Evolutionary conservation across 495 filamentous ascomycete species (phyloP), one percentile per base, ranked within the genome.

Genomic region (Penicillium samsonianum): DNA sequence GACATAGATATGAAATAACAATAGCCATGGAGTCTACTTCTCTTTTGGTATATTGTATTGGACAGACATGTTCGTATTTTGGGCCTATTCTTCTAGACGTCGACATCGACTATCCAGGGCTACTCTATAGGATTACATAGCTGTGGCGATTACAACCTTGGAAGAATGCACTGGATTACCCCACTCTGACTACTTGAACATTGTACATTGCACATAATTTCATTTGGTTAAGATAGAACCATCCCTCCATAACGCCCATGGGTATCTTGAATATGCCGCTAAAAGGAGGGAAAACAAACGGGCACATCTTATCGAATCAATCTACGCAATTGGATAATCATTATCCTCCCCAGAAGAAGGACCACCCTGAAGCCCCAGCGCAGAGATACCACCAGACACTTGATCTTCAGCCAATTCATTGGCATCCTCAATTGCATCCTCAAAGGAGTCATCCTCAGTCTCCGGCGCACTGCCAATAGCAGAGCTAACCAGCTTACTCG

Each of bases 401-500:
- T 31, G 25, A 5, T 53, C 50, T 30, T 52, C 50, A 4, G 25
- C 28, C 37, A 30, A 5, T 12, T 11, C 50, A 30, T 4, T 28
- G 10, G 7, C 6, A 46, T 55, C 33, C 38, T 57, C 54, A 31
- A 22, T 14, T 25, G 17, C 6, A 46, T 37, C 33, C 28, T 57
- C 54, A 33, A 31, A 26, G 26, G 25, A 50, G 20, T 38, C 26
- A 25, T 53, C 22, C 23, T 35, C 52, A 10, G 30, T 17, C 12
- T 46, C 31, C n/a, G n/a, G 48, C 54, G 11, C 68, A 67, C n/a
- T 68, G 58, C 11, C 69, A 16, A 55, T 38, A 38, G 31, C 68
- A 37, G 62, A 63, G 45, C 65, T 68, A 6, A 68, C 72, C 20
- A 72, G 45, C 28, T 67, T 73, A 12, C 53, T 55, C 4, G 23